phyloP scores from a whole-genome alignment of 2,329 filamentous ascomycete species.

The Sporothrix variecibatus region DNA sequence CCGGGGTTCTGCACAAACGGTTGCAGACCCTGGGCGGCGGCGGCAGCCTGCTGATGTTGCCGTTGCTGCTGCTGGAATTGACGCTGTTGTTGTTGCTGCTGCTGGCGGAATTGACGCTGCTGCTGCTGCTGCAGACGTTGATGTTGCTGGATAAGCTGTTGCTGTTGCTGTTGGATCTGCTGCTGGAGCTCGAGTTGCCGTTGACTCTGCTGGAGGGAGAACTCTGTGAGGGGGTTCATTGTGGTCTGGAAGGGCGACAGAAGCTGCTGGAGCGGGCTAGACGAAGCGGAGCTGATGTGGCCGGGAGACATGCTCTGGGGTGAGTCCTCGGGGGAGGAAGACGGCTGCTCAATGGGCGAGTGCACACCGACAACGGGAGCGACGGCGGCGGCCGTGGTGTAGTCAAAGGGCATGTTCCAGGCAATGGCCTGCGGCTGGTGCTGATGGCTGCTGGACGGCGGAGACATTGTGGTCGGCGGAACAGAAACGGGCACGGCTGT shows the following conservation, averaged over 20 bases:
- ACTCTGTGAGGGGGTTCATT: conserved; percentile 59
- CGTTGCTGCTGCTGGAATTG: conserved; percentile 49
- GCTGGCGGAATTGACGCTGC: conserved; percentile 40
- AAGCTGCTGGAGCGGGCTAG: conserved; percentile 57
- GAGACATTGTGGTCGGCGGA: conserved; percentile 42
- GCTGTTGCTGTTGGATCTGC: conserved; percentile 44
- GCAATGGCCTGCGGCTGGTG: conserved; percentile 45
- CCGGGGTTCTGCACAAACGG: conserved; percentile 60
- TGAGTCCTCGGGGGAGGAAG: conserved; percentile 56
- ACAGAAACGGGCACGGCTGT: conserved; percentile 42
- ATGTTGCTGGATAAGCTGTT: conserved; percentile 51
- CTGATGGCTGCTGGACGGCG: conserved; percentile 41
- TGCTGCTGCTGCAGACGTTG: conserved; percentile 50
- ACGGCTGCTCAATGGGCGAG: conserved; percentile 46
- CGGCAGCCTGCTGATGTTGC: conserved; percentile 39
- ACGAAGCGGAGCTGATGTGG: conserved; percentile 50
- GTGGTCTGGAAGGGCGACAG: conserved; percentile 57
- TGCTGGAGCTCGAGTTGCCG: conserved; percentile 48
- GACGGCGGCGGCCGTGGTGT: conserved; percentile 39
- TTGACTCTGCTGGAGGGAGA: conserved; percentile 61
- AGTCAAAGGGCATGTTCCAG: conserved; percentile 57
- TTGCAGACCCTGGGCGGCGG: conserved; percentile 46
- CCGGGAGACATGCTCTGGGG: conserved; percentile 51
- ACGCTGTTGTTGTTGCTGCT: conserved; percentile 38
- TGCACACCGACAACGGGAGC: conserved; percentile 37